Evolutionary conservation across 441 rosid genomes (phyloP), one percentile per base, ranked within the genome.

Genomic region (Gossypium aridum): DNA sequence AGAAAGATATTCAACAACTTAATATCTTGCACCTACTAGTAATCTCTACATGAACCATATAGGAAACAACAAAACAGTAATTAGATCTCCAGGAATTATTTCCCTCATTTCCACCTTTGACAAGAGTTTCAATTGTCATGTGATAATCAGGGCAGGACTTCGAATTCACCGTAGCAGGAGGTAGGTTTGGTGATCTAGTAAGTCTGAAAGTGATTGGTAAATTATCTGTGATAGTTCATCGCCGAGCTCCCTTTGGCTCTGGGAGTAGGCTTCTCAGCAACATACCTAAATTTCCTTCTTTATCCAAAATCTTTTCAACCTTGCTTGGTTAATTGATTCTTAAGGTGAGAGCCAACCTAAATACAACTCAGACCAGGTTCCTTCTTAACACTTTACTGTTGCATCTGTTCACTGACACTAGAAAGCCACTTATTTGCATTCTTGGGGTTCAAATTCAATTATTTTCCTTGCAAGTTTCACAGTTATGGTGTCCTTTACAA

Each of bases 321-420:
- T 75, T 9, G 39, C 73, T 79, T 61, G 16, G 79, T 75, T 54
- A 65, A 49, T 39, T 73, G 71, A 71, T 65, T 66, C 77, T 74
- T 57, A 9, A 70, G 73, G 65, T 82, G 83, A 74, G 78, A 75
- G 59, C 77, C 64, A 2, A 78, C 77, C 62, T 73, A 62, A 22
- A 83, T 80, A 79, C 80, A 80, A 73, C 84, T 85, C 19, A 79
- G 43, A 28, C 81, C 85, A 3, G 87, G 85, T 73, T 85, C 81
- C 79, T 82, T 85, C 76, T 66, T 80, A 39, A 85, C 68, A 4
- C 80, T 78, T 26, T 73, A 53, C 14, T 72, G 75, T 79, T 61
- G 79, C 84, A 85, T 82, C 73, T 64, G 20, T 26, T 72, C 77
- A 70, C 81, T 82, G 14, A 79, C 80, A 74, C 81, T 80, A 9